These are phyloP conservation scores for Podila horticola DNA, from an alignment of 192 early-diverging fungal genomes.

Conservation along the genomic window DNA sequence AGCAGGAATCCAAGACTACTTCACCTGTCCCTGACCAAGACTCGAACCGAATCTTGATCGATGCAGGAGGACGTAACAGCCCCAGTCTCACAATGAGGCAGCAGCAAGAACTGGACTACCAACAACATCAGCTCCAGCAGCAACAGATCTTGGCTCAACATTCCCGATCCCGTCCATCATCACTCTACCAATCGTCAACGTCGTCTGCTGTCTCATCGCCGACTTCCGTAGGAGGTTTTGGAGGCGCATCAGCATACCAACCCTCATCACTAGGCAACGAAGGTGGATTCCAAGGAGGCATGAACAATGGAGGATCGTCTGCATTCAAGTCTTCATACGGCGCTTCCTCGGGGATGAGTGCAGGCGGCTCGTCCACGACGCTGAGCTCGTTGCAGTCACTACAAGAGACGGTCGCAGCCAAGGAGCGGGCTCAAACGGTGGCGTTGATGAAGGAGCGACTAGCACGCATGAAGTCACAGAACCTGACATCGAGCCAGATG, in stretches of 20 bases:
- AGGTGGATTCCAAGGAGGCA: not conserved
- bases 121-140: conserved; percentile 50
- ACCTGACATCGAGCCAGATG: conserved; percentile 32
- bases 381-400: conserved; percentile 22
- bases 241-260: not conserved
- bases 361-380: conserved; percentile 1
- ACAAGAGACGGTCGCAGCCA: conserved; percentile 48
- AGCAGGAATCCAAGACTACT: conserved; percentile 36
- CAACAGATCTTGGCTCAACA: conserved; percentile 50
- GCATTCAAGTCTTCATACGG: not conserved
- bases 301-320: not conserved
- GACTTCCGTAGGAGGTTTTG: not conserved
- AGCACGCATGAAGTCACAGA: conserved; percentile 69
- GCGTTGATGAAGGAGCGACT: conserved; percentile 73
- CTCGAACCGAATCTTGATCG: not conserved
- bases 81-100: conserved; percentile 24
- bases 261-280: not conserved
- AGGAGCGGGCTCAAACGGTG: conserved; percentile 68
- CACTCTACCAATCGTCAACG: conserved; percentile 23
- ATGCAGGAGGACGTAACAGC: conserved; percentile 28
- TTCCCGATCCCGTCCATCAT: conserved; percentile 34
- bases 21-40: conserved; percentile 43
- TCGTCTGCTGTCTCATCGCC: conserved; percentile 4
- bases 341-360: not conserved
- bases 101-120: conserved; percentile 39